A percentile compares a stretch with the other conserved stretches of the same genome.
These are phyloP conservation scores for Solanum bukasovii DNA, from an alignment of 257 asterid species.

Conservation along the genomic window DNA sequence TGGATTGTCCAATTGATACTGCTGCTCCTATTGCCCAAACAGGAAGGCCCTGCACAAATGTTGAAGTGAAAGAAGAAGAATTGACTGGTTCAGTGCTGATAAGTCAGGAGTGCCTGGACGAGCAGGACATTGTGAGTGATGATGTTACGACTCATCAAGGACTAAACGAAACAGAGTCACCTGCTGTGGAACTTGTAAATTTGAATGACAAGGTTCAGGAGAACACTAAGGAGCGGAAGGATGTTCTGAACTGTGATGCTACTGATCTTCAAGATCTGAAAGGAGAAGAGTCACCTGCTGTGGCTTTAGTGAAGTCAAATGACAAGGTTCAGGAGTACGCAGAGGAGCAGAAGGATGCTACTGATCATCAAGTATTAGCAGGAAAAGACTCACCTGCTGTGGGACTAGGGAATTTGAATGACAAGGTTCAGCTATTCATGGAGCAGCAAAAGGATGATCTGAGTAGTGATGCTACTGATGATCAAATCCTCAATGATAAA, in stretches of 20 bases:
- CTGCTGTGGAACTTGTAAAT: background rate
- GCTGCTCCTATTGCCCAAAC: background rate
- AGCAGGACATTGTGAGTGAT: background rate
- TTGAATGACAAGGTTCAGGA: background rate
- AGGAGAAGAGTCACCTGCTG: background rate
- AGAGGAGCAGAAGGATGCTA: no score
- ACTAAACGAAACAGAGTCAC: background rate
- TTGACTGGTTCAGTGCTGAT: background rate
- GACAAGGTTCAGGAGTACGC: background rate
- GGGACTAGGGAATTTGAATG: background rate
- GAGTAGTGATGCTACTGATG: background rate
- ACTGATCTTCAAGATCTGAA: background rate
- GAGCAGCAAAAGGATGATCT: background rate
- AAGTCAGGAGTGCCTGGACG: background rate
- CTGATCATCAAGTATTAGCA: background rate
- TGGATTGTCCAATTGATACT: background rate
- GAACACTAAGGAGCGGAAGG: background rate
- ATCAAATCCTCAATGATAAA: background rate
- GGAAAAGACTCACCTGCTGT: background rate
- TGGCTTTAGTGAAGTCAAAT: no score
- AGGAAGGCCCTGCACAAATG: background rate
- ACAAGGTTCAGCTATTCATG: background rate
- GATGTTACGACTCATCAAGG: background rate
- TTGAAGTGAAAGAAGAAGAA: background rate
- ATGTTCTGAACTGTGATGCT: background rate